Evolutionary conservation across 2,329 filamentous ascomycete species (phyloP).

Genomic region (Aureobasidium sp.): DNA sequence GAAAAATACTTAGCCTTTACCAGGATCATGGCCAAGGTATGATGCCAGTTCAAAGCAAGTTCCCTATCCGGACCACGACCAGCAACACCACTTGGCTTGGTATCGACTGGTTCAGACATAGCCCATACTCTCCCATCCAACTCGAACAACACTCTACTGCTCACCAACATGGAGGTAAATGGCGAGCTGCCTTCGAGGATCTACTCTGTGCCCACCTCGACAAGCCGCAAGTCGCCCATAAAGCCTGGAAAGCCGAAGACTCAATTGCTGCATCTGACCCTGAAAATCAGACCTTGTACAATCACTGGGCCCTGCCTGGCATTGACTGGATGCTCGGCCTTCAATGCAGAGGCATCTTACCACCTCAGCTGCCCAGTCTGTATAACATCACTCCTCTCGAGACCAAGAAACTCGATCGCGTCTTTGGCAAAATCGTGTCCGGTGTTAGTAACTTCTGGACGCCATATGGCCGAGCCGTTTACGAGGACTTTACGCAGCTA

Average conservation of each 20-base stretch:
- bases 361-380: constrained; percentile 21
- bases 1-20: constrained; percentile 22
- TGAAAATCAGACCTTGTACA: constrained; percentile 13
- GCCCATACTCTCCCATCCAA: constrained; percentile 47
- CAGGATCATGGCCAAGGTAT: constrained; percentile 17
- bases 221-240: constrained; percentile 16
- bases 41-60: constrained; percentile 4
- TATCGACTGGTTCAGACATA: constrained; percentile 30
- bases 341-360: constrained; percentile 27
- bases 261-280: neutral
- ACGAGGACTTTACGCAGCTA: constrained; percentile 14
- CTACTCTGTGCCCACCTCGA: constrained; percentile 38
- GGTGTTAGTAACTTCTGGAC: constrained; percentile 9
- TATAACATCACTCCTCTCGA: constrained; percentile 12
- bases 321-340: constrained; percentile 29
- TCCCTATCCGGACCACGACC: constrained; percentile 17
- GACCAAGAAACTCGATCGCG: constrained; percentile 12
- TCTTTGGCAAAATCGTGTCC: constrained; percentile 12
- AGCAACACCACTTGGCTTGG: constrained; percentile 23
- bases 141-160: constrained; percentile 39
- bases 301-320: constrained; percentile 18
- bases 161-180: constrained; percentile 31
- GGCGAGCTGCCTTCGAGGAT: constrained; percentile 53
- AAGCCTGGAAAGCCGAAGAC: constrained; percentile 13
- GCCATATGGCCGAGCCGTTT: constrained; percentile 9